Evolutionary conservation across 495 filamentous ascomycete genomes (phyloP).

Genomic region (Aeminium ludgeri): DNA sequence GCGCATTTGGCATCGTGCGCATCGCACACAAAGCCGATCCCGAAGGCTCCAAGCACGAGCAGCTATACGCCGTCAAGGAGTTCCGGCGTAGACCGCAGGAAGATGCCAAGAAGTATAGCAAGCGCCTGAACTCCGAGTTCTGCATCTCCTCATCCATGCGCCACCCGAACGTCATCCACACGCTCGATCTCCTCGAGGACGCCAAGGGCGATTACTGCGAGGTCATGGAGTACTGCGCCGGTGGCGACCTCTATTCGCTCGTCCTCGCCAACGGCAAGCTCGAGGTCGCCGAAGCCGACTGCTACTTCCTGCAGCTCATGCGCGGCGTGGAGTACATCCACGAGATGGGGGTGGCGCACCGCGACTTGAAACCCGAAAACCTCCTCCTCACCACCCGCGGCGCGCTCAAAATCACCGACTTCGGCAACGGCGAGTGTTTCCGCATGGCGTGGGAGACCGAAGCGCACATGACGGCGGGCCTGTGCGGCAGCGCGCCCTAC

Average conservation of each 20-base stretch:
- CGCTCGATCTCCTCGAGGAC: constrained; percentile 84
- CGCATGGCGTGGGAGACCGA: constrained; percentile 99
- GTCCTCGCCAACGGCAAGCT: constrained; percentile 84
- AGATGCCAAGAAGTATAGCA: constrained; percentile 91
- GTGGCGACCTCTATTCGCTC: constrained; percentile 90
- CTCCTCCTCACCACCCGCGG: constrained; percentile 84
- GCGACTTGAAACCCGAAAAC: constrained; percentile 95
- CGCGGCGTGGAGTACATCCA: constrained; percentile 98
- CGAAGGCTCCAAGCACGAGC: constrained; percentile 61
- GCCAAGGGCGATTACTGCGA: constrained; percentile 97
- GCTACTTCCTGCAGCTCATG: constrained; percentile 99
- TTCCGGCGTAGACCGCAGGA: constrained; percentile 90
- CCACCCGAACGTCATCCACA: constrained; percentile 97
- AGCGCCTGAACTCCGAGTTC: constrained; percentile 94
- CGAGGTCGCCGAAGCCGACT: constrained; percentile 87
- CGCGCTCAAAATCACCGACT: constrained; percentile 96
- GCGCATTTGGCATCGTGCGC: constrained; percentile 91
- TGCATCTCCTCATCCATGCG: constrained; percentile 94
- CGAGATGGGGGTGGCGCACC: constrained; percentile 97
- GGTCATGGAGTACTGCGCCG: constrained; percentile 98
- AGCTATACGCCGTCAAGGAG: constrained; percentile 94
- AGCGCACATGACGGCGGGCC: constrained; percentile 90
- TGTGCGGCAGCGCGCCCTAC: constrained; percentile 92
- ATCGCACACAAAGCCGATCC: constrained; percentile 95
- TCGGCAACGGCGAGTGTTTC: constrained; percentile 98